These are phyloP conservation scores for Clitopilus passeckerianus DNA, from an alignment of 768 basidiomycete species.

Conservation along the genomic window DNA sequence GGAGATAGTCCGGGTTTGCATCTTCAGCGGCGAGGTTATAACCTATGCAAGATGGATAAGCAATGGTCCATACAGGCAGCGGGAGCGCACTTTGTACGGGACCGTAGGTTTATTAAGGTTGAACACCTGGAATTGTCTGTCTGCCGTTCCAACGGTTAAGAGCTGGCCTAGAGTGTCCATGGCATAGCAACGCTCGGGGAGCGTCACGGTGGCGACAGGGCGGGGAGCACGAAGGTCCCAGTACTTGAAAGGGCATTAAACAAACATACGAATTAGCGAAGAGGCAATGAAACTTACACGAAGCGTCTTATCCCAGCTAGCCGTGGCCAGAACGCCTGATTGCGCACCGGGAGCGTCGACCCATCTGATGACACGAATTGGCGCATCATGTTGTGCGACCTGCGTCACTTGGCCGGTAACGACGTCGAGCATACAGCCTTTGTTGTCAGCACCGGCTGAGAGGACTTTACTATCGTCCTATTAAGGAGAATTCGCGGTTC, in stretches of 20 bases:
- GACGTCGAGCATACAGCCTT: slow-evolving; percentile 87
- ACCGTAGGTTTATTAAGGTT: slow-evolving; percentile 82
- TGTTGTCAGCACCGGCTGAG: slow-evolving; percentile 93
- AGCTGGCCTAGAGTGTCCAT: slow-evolving; percentile 78
- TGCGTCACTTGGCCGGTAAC: slow-evolving; percentile 78
- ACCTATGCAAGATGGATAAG: slow-evolving; percentile 37
- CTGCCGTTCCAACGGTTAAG: slow-evolving; percentile 91
- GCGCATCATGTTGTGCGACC: slow-evolving; percentile 88
- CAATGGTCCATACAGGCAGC: background rate
- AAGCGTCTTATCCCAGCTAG: slow-evolving; percentile 97
- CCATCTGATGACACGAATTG: slow-evolving; percentile 79
- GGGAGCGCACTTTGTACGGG: slow-evolving; percentile 59
- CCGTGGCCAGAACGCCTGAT: slow-evolving; percentile 77
- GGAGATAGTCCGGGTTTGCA: slow-evolving; percentile 85
- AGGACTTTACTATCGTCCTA: slow-evolving; percentile 91
- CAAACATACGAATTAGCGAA: background rate
- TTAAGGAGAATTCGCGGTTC: slow-evolving; percentile 1
- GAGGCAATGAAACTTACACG: slow-evolving; percentile 50
- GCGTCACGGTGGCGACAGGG: slow-evolving; percentile 71
- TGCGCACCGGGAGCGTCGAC: slow-evolving; percentile 65
- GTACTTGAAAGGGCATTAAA: slow-evolving; percentile 47
- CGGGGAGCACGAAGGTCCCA: slow-evolving; percentile 78
- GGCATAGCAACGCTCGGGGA: slow-evolving; percentile 88
- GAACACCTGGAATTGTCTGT: slow-evolving; percentile 86
- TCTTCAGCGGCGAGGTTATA: slow-evolving; percentile 83